Evolutionary conservation across 768 basidiomycete genomes (phyloP), one percentile per base, ranked within the genome.

Genomic region (Pulveroboletus sp.): DNA sequence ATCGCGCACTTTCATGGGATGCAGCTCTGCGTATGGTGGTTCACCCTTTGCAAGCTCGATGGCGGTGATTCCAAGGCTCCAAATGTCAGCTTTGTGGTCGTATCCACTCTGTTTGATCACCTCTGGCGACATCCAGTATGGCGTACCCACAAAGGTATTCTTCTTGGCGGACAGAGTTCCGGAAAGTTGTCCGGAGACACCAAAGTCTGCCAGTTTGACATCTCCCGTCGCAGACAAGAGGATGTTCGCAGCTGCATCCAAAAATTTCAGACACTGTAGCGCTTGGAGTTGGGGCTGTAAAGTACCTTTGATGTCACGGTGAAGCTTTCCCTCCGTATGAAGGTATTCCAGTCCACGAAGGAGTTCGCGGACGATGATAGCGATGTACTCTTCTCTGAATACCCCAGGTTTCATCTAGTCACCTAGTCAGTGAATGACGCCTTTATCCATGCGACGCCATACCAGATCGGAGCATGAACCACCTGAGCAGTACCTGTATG

Each of bases 101-200:
- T 99, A 99, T 5, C 96, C 96, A 49, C 93, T 95, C 71, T 99
- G 96, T 68, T 98, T 98, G 75, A 99, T 99, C 21, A 98, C 94
- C 65, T 99, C 96, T 6, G 96, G 96, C 7, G 92, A 93, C 96
- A 99, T 99, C 96, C 96, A 99, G 65, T 98, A 99, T 3, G 95
- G 95, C 15, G 95, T 94, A 27, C 92, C 92, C 30, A 95, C 95
- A 65, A 94, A 97, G 1, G 95, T 99, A 60, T 99, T 98, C 80
- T 97, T 93, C 80, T 92, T 93, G 17, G 89, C 90, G 10, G 88
- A 90, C 39, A 94, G 73, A 2, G 90, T 94, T 3, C 93, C 93
- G 18, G 90, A 93, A 27, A 99, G 77, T 63, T 99, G 96, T 27
- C 96, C 96, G 1, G 94, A 97, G 5, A 99, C 96, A 63, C 96